These are phyloP conservation scores for Populus pruinosa DNA, from an alignment of 345 rosid genomes.

Conservation along the genomic window DNA sequence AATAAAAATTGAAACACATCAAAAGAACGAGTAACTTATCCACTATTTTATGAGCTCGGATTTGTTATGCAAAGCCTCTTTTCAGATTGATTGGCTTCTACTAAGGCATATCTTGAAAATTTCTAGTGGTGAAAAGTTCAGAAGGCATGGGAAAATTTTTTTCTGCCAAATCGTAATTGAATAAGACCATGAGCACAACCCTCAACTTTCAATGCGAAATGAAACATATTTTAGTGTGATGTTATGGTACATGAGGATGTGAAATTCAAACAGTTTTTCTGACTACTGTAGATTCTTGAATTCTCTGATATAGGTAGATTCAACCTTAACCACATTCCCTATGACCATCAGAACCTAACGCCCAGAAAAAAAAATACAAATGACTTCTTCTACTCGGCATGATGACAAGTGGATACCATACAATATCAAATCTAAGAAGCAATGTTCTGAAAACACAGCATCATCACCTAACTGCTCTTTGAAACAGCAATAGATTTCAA, in stretches of 20 bases:
- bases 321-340: neutral
- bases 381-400: neutral
- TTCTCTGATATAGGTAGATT: neutral
- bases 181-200: neutral
- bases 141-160: neutral
- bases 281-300: neutral
- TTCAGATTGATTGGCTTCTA: neutral
- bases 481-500: neutral
- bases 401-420: neutral
- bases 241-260: neutral
- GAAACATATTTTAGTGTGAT: neutral
- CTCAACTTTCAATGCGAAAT: neutral
- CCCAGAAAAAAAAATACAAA: neutral
- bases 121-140: neutral
- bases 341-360: neutral
- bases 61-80: neutral
- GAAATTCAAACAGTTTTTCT: neutral
- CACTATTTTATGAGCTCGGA: neutral
- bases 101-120: neutral
- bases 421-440: neutral
- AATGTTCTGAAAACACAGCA: neutral
- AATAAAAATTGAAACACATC: neutral
- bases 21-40: neutral
- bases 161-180: neutral
- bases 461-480: neutral